Evolutionary conservation across 169 alveolate species (phyloP).

Genomic region (Eimeria sp.): DNA sequence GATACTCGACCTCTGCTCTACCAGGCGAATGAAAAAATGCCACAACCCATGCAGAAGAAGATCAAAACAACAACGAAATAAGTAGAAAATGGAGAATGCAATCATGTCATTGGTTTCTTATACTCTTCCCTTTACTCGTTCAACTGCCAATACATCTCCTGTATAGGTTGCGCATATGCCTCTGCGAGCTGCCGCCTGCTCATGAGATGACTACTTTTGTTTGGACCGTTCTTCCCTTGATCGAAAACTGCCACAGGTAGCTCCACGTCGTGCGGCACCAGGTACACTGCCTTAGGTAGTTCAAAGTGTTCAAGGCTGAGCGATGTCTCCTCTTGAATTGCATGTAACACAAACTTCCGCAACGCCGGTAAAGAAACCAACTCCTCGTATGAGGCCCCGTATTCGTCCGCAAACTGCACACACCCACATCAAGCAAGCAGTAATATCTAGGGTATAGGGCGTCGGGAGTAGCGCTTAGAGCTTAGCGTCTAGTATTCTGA

Average conservation of each 20-base stretch:
- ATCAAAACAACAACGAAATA: neutral
- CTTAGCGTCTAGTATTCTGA: neutral
- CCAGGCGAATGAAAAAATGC: neutral
- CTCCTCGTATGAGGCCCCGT: constrained; percentile 58
- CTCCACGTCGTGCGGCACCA: constrained; percentile 67
- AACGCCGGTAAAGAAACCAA: constrained; percentile 67
- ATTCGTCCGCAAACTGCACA: constrained; percentile 54
- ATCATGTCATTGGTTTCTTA: neutral
- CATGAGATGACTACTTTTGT: neutral
- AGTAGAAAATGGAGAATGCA: neutral
- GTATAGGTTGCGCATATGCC: constrained; percentile 59
- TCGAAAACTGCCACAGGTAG: constrained; percentile 47
- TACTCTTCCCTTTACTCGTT: neutral
- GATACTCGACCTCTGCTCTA: neutral
- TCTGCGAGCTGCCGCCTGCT: constrained; percentile 64
- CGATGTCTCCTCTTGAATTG: constrained; percentile 42
- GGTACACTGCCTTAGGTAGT: constrained; percentile 47
- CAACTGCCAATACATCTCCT: constrained; percentile 35
- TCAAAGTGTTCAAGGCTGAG: constrained; percentile 47
- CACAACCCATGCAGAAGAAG: neutral
- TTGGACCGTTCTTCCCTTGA: neutral
- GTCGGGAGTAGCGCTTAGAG: neutral
- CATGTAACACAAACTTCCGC: constrained; percentile 40
- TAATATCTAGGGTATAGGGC: neutral
- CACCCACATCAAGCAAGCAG: neutral